Base-by-base conservation (phyloP, 768 basidiomycete genomes). In the Podaxis pistillaris region DNA sequence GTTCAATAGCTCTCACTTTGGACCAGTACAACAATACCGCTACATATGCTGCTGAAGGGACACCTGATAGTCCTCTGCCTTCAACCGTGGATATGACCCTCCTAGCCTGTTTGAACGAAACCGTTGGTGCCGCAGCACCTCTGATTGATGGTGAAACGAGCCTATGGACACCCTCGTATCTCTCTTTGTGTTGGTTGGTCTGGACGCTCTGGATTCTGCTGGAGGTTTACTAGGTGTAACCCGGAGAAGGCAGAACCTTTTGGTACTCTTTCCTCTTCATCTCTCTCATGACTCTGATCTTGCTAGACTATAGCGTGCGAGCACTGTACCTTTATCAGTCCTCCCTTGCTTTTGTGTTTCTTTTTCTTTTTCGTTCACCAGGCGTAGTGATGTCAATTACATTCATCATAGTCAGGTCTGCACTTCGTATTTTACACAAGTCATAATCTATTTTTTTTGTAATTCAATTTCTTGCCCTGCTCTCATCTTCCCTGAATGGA, bases 11-110 rank as follows among this genome's bases (percentile, higher is more conserved):
- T 3, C 78, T 88, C 6, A 80, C 81, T 0, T 74, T 87, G 6
- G 82, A 87, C 53, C 83, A 82, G 1, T 88, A 87, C 70, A 86
- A 87, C 66, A 81, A 87, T 67, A 81, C 83, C 0, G 82, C 79
- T 2, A 81, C 79, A 1, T 72, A 83, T 40, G 69, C 69, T 7
- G 52, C 64, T 8, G 67, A 66, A 24, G 60, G 61, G 26, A 63
- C 58, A 1, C 49, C 56, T 30, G 67, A 68, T 30, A 58, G 55
- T 2, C 66, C 67, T 26, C 49, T 70, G 11, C 62, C 67, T 7
- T 55, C 49, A 1, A 47, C 44, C 26, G 33, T 58, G n/a, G 66
- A 70, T 59, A 50, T 40, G 49, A 52, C 57, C 3, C 63, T 68
- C 12, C 22, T 68, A 33, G 55, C 61, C 19, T 70, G 69, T 54